These are phyloP conservation scores for Metschnikowia anglica DNA, from an alignment of 805 yeast genomes.

Conservation along the genomic window DNA sequence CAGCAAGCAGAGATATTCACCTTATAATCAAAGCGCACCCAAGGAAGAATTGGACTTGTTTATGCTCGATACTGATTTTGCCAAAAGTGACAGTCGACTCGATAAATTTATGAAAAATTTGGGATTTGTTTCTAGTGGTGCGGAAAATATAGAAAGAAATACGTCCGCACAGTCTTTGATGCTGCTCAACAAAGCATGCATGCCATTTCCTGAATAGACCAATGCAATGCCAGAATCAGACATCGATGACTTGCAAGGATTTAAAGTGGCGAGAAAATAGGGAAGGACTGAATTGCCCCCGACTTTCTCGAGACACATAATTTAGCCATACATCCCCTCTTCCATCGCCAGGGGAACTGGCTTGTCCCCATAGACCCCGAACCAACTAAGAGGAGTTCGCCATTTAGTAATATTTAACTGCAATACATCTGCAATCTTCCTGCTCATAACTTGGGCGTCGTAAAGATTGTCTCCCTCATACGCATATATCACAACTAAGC, in stretches of 20 bases:
- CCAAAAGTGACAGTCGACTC: conserved; percentile 14
- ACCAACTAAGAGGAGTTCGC: conserved; percentile 75
- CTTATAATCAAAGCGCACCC: conserved; percentile 5
- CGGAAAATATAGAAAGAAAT: not conserved
- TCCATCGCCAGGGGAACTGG: conserved; percentile 68
- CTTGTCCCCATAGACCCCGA: conserved; percentile 75
- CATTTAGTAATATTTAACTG: conserved; percentile 29
- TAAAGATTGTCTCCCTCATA: conserved; percentile 87
- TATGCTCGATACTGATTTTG: conserved; percentile 19
- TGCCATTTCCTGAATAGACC: not conserved
- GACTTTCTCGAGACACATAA: not conserved
- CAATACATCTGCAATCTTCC: conserved; percentile 30
- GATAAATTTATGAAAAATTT: conserved; percentile 18
- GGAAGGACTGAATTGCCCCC: no score
- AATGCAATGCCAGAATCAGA: not conserved
- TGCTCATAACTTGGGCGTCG: conserved; percentile 62
- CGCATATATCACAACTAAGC: conserved; percentile 58
- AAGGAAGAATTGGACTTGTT: conserved; percentile 17
- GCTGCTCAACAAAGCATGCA: not conserved
- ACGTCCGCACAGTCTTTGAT: not conserved
- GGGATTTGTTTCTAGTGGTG: conserved; percentile 12
- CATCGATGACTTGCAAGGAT: not conserved
- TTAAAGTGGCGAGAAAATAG: not conserved
- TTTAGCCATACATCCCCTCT: conserved; percentile 67
- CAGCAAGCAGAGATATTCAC: conserved; percentile 1